These are phyloP conservation scores for Rostrohypoxylon terebratum DNA, from an alignment of 495 filamentous ascomycete genomes.

Conservation along the genomic window DNA sequence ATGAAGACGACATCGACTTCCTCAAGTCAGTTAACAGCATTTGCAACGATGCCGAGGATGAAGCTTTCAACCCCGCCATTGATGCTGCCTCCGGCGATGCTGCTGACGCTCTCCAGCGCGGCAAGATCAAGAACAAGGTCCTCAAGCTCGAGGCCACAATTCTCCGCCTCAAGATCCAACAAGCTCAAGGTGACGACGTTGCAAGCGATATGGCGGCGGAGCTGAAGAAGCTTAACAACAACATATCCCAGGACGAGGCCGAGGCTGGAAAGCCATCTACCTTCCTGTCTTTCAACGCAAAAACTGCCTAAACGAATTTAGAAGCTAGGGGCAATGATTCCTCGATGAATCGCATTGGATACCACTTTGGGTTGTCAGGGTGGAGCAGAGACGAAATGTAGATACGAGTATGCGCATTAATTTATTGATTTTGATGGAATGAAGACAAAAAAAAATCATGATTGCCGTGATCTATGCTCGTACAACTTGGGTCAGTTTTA, in stretches of 20 bases:
- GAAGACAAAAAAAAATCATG: too few relatives aligned
- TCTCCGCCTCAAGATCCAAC: constrained; percentile 49
- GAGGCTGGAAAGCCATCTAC: constrained; percentile 51
- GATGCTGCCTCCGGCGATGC: constrained; percentile 50
- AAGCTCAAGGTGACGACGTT: constrained; percentile 55
- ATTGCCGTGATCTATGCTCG: too few relatives aligned
- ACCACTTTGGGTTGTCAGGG: not conserved
- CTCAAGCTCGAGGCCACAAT: constrained; percentile 60
- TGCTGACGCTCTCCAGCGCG: constrained; percentile 58
- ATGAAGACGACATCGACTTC: constrained; percentile 53
- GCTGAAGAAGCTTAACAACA: constrained; percentile 60
- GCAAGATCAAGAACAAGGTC: constrained; percentile 69
- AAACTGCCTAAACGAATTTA: constrained; percentile 33
- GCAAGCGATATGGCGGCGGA: constrained; percentile 50
- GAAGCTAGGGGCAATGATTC: not conserved
- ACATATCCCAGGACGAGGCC: constrained; percentile 56
- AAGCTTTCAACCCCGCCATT: constrained; percentile 56
- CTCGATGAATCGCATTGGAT: not conserved
- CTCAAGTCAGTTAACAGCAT: constrained; percentile 55
- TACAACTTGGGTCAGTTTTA: too few relatives aligned
- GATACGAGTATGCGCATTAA: constrained; percentile 34
- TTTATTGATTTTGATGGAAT: constrained; percentile 39
- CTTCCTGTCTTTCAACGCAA: constrained; percentile 45
- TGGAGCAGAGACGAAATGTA: constrained; percentile 7
- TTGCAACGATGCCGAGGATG: constrained; percentile 55